Conservation (phyloP, 306 rosid species). For the Medicago lupulina region DNA sequence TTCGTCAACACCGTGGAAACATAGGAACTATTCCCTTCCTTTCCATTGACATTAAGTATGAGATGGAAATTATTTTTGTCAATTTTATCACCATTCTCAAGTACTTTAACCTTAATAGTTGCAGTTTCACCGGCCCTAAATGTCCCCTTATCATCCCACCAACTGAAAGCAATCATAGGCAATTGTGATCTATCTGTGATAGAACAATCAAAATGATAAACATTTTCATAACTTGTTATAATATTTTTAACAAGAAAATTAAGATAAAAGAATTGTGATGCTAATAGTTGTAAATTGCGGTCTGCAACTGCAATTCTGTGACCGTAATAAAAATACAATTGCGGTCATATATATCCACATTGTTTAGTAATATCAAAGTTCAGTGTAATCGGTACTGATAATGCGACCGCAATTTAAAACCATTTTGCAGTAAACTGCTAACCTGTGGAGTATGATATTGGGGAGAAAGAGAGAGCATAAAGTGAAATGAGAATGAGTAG, state of each 20-base stretch:
- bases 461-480: conserved; percentile 41
- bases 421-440: neutral
- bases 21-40: conserved; percentile 72
- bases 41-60: conserved; percentile 65
- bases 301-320: neutral
- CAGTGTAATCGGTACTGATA: too few species aligned
- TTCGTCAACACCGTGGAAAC: conserved; percentile 59
- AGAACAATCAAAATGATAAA: conserved; percentile 2
- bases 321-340: too few species aligned
- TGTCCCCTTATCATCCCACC: conserved; percentile 74
- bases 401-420: neutral
- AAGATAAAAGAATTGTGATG: neutral
- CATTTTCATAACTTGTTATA: neutral
- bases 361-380: too few species aligned
- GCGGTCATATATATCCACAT: too few species aligned
- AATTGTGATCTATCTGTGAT: conserved; percentile 50
- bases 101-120: conserved; percentile 58
- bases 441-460: conserved; percentile 48
- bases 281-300: neutral
- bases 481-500: conserved; percentile 40
- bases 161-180: conserved; percentile 74
- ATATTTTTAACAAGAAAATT: neutral
- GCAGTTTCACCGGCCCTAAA: conserved; percentile 70
- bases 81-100: conserved; percentile 71
- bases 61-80: conserved; percentile 58